Conservation (phyloP, 352 stramenopile genomes). For the Phytophthora citrophthora region DNA sequence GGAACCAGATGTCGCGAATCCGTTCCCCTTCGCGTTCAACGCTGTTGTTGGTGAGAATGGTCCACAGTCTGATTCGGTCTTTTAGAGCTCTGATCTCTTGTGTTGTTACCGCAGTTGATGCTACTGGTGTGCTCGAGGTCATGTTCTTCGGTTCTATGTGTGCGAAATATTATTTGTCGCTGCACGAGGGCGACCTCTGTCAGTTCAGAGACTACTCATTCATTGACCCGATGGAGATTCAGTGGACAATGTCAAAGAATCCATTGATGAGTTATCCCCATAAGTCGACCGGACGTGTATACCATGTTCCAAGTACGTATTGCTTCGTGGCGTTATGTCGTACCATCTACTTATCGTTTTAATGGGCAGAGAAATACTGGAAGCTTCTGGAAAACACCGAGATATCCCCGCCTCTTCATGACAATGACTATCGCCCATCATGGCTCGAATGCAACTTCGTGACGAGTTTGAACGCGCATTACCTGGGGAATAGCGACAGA, state of each 20-base stretch:
- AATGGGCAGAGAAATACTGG: slow-evolving; percentile 60
- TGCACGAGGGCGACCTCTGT: slow-evolving; percentile 70
- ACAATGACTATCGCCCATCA: slow-evolving; percentile 15
- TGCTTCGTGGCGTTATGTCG: not conserved
- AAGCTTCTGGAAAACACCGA: slow-evolving; percentile 46
- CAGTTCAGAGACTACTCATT: slow-evolving; percentile 56
- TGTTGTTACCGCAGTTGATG: slow-evolving; percentile 41
- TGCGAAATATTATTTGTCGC: slow-evolving; percentile 53
- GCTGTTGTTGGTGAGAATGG: slow-evolving; percentile 52
- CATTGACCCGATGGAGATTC: slow-evolving; percentile 15
- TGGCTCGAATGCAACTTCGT: slow-evolving; percentile 62
- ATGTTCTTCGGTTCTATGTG: slow-evolving; percentile 77
- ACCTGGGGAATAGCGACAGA: slow-evolving; percentile 27
- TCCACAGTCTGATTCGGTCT: not conserved
- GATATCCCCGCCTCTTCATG: slow-evolving; percentile 31
- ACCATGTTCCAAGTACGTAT: slow-evolving; percentile 47
- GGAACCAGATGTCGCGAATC: slow-evolving; percentile 43
- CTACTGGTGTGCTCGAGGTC: slow-evolving; percentile 46
- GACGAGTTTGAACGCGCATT: slow-evolving; percentile 38
- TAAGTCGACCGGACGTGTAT: slow-evolving; percentile 34
- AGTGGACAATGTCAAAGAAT: slow-evolving; percentile 10
- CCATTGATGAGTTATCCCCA: slow-evolving; percentile 44
- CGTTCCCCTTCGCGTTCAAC: slow-evolving; percentile 76
- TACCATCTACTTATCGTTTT: not conserved
- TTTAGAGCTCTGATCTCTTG: not conserved